Evolutionary conservation across 2,329 filamentous ascomycete genomes (phyloP).

Genomic region (Colletotrichum sublineola): DNA sequence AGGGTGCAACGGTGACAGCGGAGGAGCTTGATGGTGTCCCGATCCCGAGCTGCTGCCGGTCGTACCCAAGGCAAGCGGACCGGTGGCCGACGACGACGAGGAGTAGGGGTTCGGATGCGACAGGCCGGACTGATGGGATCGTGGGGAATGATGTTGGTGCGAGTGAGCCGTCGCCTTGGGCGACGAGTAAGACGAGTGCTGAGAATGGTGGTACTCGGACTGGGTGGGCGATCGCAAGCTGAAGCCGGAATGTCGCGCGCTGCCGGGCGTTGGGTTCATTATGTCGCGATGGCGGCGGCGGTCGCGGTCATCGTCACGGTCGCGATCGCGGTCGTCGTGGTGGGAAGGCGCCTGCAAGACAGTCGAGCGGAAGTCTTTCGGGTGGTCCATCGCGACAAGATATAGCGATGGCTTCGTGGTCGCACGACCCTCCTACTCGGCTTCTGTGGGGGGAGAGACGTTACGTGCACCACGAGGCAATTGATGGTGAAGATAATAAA

Average conservation of each 20-base stretch:
- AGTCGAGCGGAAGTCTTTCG: slow-evolving; percentile 61
- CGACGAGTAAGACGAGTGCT: slow-evolving; percentile 48
- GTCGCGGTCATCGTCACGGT: slow-evolving; percentile 51
- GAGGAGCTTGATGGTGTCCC: slow-evolving; percentile 44
- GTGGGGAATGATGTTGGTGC: slow-evolving; percentile 47
- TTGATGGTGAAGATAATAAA: not conserved
- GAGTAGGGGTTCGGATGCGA: slow-evolving; percentile 52
- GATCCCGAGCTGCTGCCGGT: slow-evolving; percentile 43
- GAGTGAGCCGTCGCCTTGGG: slow-evolving; percentile 46
- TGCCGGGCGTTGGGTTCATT: slow-evolving; percentile 54
- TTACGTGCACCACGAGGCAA: slow-evolving; percentile 8
- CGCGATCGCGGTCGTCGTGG: slow-evolving; percentile 56
- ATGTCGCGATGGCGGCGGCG: slow-evolving; percentile 61
- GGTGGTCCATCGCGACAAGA: slow-evolving; percentile 56
- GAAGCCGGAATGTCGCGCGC: slow-evolving; percentile 60
- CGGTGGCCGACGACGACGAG: slow-evolving; percentile 51
- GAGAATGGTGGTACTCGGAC: slow-evolving; percentile 54
- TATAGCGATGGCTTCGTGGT: slow-evolving; percentile 34
- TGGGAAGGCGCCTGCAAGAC: slow-evolving; percentile 61
- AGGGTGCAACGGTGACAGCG: slow-evolving; percentile 60
- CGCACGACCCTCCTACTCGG: slow-evolving; percentile 13
- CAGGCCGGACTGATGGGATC: slow-evolving; percentile 43
- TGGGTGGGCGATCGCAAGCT: slow-evolving; percentile 64
- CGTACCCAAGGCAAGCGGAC: slow-evolving; percentile 40
- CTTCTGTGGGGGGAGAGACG: not conserved